Evolutionary conservation across 2,329 filamentous ascomycete species (phyloP), one percentile per base, ranked within the genome.

Genomic region (Curvularia sp.): DNA sequence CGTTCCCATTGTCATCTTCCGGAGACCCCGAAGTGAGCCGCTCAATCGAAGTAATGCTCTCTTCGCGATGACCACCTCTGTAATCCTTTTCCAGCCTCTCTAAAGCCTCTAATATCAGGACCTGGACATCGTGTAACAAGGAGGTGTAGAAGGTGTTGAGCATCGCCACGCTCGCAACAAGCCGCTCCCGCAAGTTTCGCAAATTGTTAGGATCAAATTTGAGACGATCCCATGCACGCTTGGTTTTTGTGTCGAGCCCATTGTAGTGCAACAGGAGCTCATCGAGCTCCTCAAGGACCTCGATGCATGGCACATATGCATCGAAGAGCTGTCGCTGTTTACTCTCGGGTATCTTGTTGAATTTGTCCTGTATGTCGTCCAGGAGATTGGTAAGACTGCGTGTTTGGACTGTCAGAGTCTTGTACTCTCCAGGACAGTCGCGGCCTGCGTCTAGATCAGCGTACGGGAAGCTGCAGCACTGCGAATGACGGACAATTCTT

Each of bases 401-500:
- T 21, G 69, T 62, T 58, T 74, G 65, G 18, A 46, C 61, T 2
- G 70, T 65, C 4, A 74, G 53, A 5, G 61, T 52, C 25, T 70
- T 73, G 64, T 73, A 74, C 51, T 70, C 68, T 13, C 71, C 72
- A 3, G 70, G 63, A 43, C 63, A 72, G 49, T 74, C 71, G 47
- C 71, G 65, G 49, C 72, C 71, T 72, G 9, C 5, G n/a, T 48
- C 18, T 3, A 42, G 25, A 43, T 63, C 38, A 60, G 50, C 28
- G 23, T 13, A 6, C 18, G 27, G 15, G 19, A 9, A 10, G 32
- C 23, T n/a, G 18, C 10, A 27, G 15, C 25, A 19, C 13, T 5
- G 21, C 5, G 7, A 9, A 32, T 46, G 13, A 49, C 62, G n/a
- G 12, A 70, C 69, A 72, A 49, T 72, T 72, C 57, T 62, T 68